These are phyloP conservation scores for Aspergillus homomorphus DNA, from an alignment of 495 filamentous ascomycete genomes.

Conservation along the genomic window DNA sequence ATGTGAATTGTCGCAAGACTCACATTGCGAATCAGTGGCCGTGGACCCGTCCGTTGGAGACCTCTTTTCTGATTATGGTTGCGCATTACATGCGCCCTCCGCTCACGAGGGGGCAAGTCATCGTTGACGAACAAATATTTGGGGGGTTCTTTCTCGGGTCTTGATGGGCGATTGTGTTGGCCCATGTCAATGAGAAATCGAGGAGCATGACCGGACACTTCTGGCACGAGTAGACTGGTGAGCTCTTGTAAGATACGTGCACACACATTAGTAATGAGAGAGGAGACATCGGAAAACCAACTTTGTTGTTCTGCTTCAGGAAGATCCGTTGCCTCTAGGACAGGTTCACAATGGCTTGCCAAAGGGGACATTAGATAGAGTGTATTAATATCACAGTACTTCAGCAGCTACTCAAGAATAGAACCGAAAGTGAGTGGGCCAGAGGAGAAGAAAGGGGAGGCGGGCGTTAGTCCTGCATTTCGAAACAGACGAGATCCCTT, in stretches of 20 bases:
- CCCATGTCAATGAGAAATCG: background rate
- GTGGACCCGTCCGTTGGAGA: conserved; percentile 30
- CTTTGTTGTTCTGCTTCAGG: background rate
- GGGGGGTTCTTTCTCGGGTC: conserved; percentile 18
- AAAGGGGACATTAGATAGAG: background rate
- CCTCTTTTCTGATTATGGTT: conserved; percentile 47
- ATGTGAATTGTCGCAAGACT: background rate
- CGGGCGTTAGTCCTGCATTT: background rate
- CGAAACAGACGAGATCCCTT: background rate
- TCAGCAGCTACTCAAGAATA: background rate
- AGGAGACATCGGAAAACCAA: background rate
- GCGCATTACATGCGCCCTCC: conserved; percentile 50
- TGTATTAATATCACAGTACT: background rate
- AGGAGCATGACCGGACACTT: background rate
- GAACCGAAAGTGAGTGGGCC: background rate
- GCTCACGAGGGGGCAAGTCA: conserved; percentile 44
- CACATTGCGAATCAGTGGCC: conserved; percentile 14
- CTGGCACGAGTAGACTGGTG: background rate
- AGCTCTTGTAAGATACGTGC: background rate
- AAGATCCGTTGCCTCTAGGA: background rate
- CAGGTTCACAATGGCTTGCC: background rate
- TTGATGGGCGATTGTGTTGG: conserved; percentile 16
- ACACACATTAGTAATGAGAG: background rate
- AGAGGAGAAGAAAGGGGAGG: background rate
- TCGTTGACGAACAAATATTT: conserved; percentile 48